These are phyloP conservation scores for Salvia hispanica DNA, from an alignment of 257 asterid genomes.

Conservation along the genomic window DNA sequence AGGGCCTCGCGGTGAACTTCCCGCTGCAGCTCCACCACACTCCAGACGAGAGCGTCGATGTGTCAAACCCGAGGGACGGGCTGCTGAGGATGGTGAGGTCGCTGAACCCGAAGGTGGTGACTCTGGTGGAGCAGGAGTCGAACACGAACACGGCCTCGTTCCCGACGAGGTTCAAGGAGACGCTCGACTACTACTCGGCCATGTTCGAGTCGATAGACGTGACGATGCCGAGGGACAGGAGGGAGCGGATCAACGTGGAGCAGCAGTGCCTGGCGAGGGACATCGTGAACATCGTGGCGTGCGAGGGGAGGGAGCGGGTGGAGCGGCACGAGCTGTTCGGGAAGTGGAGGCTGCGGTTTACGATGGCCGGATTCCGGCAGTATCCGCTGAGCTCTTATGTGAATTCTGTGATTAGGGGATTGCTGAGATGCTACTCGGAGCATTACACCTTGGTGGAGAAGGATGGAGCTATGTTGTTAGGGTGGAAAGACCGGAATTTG, in stretches of 20 bases:
- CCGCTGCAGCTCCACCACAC: conserved; percentile 93
- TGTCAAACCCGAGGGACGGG: conserved; percentile 81
- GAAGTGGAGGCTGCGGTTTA: conserved; percentile 78
- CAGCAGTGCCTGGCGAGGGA: conserved; percentile 90
- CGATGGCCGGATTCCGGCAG: conserved; percentile 83
- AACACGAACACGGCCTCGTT: conserved; percentile 88
- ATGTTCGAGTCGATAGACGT: conserved; percentile 87
- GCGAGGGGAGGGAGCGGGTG: conserved; percentile 87
- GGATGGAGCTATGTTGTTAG: conserved; percentile 81
- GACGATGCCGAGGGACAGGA: conserved; percentile 65
- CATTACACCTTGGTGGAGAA: conserved; percentile 73
- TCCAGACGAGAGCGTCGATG: conserved; percentile 88
- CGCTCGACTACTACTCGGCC: conserved; percentile 76
- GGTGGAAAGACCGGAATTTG: conserved; percentile 86
- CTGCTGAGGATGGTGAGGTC: conserved; percentile 78
- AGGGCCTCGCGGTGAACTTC: conserved; percentile 81
- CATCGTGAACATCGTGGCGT: conserved; percentile 86
- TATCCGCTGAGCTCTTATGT: conserved; percentile 73
- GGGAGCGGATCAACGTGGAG: conserved; percentile 88
- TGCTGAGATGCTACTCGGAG: conserved; percentile 73
- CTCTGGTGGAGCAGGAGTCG: conserved; percentile 90
- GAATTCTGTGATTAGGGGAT: conserved; percentile 69
- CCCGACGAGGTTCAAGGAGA: conserved; percentile 63
- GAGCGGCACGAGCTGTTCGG: conserved; percentile 91
- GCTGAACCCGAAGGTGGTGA: conserved; percentile 70